phyloP scores from a whole-genome alignment of 2,329 filamentous ascomycete species.

The Arthrobotrys sphaeroides region DNA sequence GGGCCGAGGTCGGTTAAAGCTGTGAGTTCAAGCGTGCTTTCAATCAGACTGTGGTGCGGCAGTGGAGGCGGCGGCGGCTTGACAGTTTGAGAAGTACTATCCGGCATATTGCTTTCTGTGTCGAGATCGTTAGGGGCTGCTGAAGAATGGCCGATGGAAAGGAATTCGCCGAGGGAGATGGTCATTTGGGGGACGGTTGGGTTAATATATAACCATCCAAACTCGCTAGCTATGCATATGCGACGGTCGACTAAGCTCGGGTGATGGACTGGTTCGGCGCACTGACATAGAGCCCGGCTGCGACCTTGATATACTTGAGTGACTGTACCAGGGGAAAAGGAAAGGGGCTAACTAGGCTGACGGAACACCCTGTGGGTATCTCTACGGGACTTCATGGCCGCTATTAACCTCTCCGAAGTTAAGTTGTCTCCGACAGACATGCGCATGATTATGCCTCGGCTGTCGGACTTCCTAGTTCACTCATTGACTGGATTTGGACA shows the following conservation, averaged over 20 bases:
- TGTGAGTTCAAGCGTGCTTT: constrained; percentile 56
- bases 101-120: constrained; percentile 37
- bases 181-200: constrained; percentile 26
- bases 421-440: not conserved
- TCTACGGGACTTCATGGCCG: too few species aligned
- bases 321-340: constrained; percentile 7
- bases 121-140: constrained; percentile 31
- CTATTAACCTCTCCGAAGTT: too few species aligned
- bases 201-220: not conserved
- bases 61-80: constrained; percentile 44
- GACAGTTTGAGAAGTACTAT: constrained; percentile 50
- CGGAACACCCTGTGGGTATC: not conserved
- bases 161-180: constrained; percentile 43
- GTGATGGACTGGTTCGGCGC: not conserved
- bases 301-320: not conserved
- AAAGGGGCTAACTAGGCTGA: not conserved
- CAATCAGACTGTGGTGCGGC: constrained; percentile 54
- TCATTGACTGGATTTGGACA: not conserved
- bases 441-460: constrained; percentile 15
- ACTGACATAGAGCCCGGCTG: not conserved
- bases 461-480: not conserved
- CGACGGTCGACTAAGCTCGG: not conserved
- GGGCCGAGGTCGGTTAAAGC: constrained; percentile 56
- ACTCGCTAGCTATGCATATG: not conserved
- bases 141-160: constrained; percentile 51